Conservation (phyloP, 2,329 filamentous ascomycete species). For the Fusarium sp. region DNA sequence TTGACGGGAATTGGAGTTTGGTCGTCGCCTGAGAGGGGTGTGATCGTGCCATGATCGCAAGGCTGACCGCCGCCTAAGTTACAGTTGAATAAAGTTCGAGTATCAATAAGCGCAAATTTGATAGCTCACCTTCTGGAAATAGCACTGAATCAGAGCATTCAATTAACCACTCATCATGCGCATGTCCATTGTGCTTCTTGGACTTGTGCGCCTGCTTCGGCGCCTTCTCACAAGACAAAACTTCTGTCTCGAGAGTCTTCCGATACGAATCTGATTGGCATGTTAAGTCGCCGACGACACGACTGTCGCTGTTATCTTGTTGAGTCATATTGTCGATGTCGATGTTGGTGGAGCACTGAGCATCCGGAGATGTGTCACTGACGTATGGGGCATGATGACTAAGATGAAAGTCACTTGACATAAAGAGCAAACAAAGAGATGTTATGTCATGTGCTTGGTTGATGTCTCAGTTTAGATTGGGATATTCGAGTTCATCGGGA, state of each 20-base stretch:
- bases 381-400: conserved; percentile 29
- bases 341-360: not conserved
- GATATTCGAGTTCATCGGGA: accelerated
- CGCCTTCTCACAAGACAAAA: conserved; percentile 45
- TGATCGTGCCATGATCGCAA: conserved; percentile 46
- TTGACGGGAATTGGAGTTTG: conserved; percentile 36
- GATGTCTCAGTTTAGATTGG: not conserved
- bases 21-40: conserved; percentile 8
- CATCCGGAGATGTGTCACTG: conserved; percentile 9
- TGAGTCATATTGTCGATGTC: conserved; percentile 15
- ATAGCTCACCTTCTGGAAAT: conserved; percentile 45
- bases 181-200: conserved; percentile 42
- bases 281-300: conserved; percentile 44
- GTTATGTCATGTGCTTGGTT: not conserved
- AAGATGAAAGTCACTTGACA: conserved; percentile 20
- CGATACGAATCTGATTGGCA: conserved; percentile 47
- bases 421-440: not conserved
- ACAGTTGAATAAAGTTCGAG: accelerated
- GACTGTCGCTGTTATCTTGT: not conserved
- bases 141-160: conserved; percentile 49
- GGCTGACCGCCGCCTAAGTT: conserved; percentile 47
- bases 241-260: conserved; percentile 40
- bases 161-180: conserved; percentile 45
- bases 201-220: conserved; percentile 28
- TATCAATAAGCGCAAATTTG: accelerated